Evolutionary conservation across 441 rosid genomes (phyloP), one percentile per base, ranked within the genome.

Genomic region (Croton setiger): DNA sequence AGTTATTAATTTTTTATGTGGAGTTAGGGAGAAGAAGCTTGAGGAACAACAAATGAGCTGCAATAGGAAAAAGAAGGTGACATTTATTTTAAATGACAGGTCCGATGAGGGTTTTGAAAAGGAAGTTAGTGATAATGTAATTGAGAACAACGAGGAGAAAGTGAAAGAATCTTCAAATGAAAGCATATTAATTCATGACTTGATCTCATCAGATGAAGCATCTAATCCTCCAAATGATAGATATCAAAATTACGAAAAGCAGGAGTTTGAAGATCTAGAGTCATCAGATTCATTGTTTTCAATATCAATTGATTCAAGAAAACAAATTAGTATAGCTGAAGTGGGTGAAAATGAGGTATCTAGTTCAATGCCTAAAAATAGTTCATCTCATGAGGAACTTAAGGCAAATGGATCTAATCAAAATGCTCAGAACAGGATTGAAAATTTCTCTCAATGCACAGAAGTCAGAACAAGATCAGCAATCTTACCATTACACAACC

Each of bases 261-360:
- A 76, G 43, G 85, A 73, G 14, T 60, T 12, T 63, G 78, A 75
- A 69, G 80, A 74, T 33, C 39, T 71, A 27, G 89, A 88, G 71
- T 80, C 88, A 27, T 88, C 89, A 0, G 93, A 83, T 52, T 88
- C 93, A 20, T 53, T 87, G 76, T 85, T 87, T 78, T 85, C 92
- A 3, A 51, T 85, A 54, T 84, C 90, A 4, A 80, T 87, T 14
- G 86, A 82, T 71, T 87, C 89, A 14, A 79, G 85, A 69, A 80
- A 81, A 60, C 78, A 74, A 15, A 67, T n/a, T 27, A 59, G 11
- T 58, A 84, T 64, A 18, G 69, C 59, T 61, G 81, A 78, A 56
- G 60, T 64, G 59, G 92, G 64, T 20, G 86, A 81, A 6, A 81
- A 79, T 76, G 92, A 85, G 79, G 85, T 85, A n/a, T 82, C 55